Base-by-base conservation (phyloP, 2,329 filamentous ascomycete species). In the Clarireedia homoeocarpa region DNA sequence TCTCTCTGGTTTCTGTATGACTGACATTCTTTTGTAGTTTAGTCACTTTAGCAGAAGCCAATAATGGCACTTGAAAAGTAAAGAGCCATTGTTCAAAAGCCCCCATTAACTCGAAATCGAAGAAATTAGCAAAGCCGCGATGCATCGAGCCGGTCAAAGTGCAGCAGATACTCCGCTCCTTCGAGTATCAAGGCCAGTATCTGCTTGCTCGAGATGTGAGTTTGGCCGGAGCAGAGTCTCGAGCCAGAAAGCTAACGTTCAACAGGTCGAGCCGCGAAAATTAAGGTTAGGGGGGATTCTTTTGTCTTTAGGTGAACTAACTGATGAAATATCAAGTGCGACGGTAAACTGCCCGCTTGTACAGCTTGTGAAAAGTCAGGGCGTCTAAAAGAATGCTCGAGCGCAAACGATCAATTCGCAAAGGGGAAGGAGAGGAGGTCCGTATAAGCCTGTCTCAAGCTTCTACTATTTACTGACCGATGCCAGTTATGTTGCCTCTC, bases 371-470 rank as follows among this genome's bases (percentile, higher is more conserved):
- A 96, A 72, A 91, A 91, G 72, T 89, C 90, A 14, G 91, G 91
- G 30, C 86, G 90, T 59, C 84, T 88, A 55, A 85, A 79, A 58
- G 91, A 95, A 69, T 99, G 94, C 71, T 96, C 91, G 6, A 91
- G 91, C 55, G 91, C 91, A 6, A 96, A 95, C 66, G 92, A 97
- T 68, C 91, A 96, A 70, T 97, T 96, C 72, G 91, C 92, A 0
- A 81, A 91, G 60, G 94, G 94, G 59, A 97, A 97, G 71, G 94
- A 97, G 69, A 80, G 92, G 66, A 97, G 91, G 84, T 84, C 63
- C 57, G 72, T 65, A 34, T 14, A 44, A 20, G 10, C 2, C n/a
- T 7, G 17, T 17, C 4, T n/a, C 10, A 55, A 5, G 20, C 7
- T 23, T 17, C 23, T 34, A 26, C 9, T n/a, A 26, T 24, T 49